Percentiles rank a stretch among this genome's conserved stretches.
phyloP scores from a whole-genome alignment of 192 early-diverging fungal genomes.

The Entomortierella chlamydospora region DNA sequence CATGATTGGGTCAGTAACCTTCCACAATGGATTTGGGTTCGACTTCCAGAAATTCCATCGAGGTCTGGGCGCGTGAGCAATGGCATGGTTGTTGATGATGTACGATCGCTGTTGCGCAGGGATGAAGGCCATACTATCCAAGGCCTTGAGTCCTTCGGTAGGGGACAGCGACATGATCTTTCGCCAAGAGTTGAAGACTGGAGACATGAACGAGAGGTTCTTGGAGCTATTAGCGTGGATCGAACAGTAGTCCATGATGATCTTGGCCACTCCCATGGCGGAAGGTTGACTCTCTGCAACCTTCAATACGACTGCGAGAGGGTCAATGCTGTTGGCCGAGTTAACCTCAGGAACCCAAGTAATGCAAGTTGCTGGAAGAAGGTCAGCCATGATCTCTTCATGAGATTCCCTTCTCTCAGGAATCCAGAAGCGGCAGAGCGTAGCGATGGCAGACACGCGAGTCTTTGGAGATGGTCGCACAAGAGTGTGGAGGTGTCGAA shows the following conservation, averaged over 20 bases:
- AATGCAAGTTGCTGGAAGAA: conserved; percentile 2
- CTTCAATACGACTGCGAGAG: not conserved
- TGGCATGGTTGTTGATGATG: conserved; percentile 17
- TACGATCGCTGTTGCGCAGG: conserved; percentile 14
- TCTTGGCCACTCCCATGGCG: conserved; percentile 22
- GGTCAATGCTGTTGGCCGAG: not conserved
- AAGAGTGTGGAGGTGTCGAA: not conserved
- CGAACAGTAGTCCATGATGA: conserved; percentile 34
- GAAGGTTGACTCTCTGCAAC: conserved; percentile 15
- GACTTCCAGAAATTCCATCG: conserved; percentile 24
- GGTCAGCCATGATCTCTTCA: conserved; percentile 3
- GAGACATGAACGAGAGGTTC: conserved; percentile 26
- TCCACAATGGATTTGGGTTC: not conserved
- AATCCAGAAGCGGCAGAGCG: conserved; percentile 16
- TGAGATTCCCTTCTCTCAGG: not conserved
- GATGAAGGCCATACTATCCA: conserved; percentile 12
- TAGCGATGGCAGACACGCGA: not conserved
- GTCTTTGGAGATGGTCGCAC: conserved; percentile 10
- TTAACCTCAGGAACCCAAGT: conserved; percentile 14
- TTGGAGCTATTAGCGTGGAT: conserved; percentile 25
- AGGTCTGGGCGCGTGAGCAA: conserved; percentile 3
- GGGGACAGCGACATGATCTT: conserved; percentile 17
- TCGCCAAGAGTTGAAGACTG: conserved; percentile 12
- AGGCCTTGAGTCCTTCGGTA: conserved; percentile 7
- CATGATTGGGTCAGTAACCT: conserved; percentile 22